Evolutionary conservation across 208 protist species (phyloP), one percentile per base, ranked within the genome.

Genomic region (Acanthamoeba culbertsoni): DNA sequence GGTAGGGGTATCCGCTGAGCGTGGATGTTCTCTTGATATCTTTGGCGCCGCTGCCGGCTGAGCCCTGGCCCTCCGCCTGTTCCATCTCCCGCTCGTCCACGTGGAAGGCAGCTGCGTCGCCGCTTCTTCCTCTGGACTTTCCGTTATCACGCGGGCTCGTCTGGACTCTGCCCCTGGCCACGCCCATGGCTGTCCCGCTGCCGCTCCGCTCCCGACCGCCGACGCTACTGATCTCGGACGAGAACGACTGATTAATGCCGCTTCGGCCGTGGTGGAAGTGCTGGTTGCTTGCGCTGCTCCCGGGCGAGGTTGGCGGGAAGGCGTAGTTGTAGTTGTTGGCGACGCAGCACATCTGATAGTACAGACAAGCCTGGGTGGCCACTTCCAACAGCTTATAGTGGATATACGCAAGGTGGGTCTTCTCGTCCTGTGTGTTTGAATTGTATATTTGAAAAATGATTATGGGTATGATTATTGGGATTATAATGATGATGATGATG

Each of bases 391-490:
- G 42, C 26, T 59, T 79, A 35, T 77, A 79, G 45, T 92, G 88
- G n/a, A 92, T 77, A 28, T 92, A 77, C 35, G 88, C 88, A 5
- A 92, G 65, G n/a, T 92, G 45, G 28, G 88, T 92, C 33, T 92
- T 57, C 37, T 92, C 88, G 62, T 92, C 88, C 84, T 91, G 23
- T 45, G 14, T 82, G 40, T 48, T 7, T 26, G 71, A 10, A 26
- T n/a, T 62, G 18, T n/a, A 62, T 62, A n/a, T 62, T 62, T 62
- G 23, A 62, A 62, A 62, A 16, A 62, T 16, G 23, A 62, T n/a
- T n/a, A n/a, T n/a, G n/a, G n/a, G n/a, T n/a, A n/a, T n/a, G n/a
- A n/a, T n/a, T n/a, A n/a, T n/a, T n/a, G n/a, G n/a, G n/a, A n/a
- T n/a, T n/a, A n/a, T n/a, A n/a, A n/a, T n/a, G n/a, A n/a, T n/a